phyloP scores from a whole-genome alignment of 2,329 filamentous ascomycete species.

The Spiromastix sp. region DNA sequence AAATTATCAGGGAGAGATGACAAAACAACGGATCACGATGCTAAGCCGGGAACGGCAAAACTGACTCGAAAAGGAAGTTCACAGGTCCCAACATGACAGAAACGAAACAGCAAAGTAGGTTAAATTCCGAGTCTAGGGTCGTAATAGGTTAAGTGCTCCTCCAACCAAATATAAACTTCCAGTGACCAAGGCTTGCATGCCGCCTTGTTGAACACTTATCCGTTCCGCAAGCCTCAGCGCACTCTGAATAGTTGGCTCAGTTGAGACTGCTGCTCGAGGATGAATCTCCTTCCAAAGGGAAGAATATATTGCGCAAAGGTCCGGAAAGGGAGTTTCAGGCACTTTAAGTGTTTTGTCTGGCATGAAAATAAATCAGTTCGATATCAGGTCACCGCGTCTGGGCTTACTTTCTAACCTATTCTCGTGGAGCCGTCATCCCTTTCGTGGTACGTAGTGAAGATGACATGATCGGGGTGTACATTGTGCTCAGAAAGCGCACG shows the following conservation, averaged over 20 bases:
- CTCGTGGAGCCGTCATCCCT: conserved; percentile 14
- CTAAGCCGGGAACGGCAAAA: too few species aligned
- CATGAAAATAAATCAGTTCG: neutral
- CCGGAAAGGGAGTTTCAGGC: conserved; percentile 12
- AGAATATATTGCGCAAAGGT: conserved; percentile 16
- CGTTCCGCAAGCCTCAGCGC: conserved; percentile 16
- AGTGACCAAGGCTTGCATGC: conserved; percentile 17
- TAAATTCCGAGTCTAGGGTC: too few species aligned
- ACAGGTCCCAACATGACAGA: too few species aligned
- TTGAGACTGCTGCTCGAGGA: conserved; percentile 12
- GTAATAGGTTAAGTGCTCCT: conserved; percentile 16
- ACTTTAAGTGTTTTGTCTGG: conserved; percentile 8
- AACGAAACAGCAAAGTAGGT: too few species aligned
- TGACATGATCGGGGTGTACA: conserved; percentile 16
- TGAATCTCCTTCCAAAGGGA: conserved; percentile 16
- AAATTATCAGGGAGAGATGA: too few species aligned
- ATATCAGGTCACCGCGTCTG: neutral
- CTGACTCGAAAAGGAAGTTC: too few species aligned
- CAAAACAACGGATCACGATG: too few species aligned
- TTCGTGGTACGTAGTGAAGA: conserved; percentile 22
- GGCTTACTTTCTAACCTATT: conserved; percentile 13
- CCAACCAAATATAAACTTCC: conserved; percentile 19
- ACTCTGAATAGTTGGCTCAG: conserved; percentile 17
- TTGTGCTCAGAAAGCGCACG: conserved; percentile 11
- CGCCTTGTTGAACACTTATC: conserved; percentile 10